Evolutionary conservation across 345 rosid genomes (phyloP).

Genomic region (Streptanthus diversifolius): DNA sequence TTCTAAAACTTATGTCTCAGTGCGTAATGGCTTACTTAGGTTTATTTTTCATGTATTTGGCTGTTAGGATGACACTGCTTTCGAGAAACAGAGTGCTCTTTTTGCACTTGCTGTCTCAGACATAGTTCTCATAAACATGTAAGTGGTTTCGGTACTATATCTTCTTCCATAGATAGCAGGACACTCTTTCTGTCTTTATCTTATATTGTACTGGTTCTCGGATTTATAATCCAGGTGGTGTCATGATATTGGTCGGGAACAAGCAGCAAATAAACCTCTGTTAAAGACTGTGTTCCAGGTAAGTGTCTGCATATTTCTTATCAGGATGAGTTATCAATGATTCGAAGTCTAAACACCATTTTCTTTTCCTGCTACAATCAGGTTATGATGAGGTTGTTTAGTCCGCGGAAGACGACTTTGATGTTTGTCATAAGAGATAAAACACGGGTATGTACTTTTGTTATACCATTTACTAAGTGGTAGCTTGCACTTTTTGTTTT

Average conservation of each 20-base stretch:
- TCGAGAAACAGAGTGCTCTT: slow-evolving; percentile 99
- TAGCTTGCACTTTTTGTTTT: slow-evolving; percentile 1
- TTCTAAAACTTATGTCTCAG: background rate
- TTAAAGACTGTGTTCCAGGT: slow-evolving; percentile 99
- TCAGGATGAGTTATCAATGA: slow-evolving; percentile 14
- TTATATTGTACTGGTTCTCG: slow-evolving; percentile 7
- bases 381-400: slow-evolving; percentile 99
- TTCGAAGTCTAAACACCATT: background rate
- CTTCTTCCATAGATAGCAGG: background rate
- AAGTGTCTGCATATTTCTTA: slow-evolving; percentile 14
- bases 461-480: background rate
- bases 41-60: slow-evolving; percentile 5
- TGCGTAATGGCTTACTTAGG: slow-evolving; percentile 11
- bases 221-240: slow-evolving; percentile 78
- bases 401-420: slow-evolving; percentile 97
- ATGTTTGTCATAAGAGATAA: slow-evolving; percentile 99
- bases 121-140: slow-evolving; percentile 97
- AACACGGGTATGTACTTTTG: slow-evolving; percentile 63
- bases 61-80: slow-evolving; percentile 92
- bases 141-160: slow-evolving; percentile 32
- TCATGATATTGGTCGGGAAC: slow-evolving; percentile 99
- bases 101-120: slow-evolving; percentile 99
- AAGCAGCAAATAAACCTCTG: slow-evolving; percentile 99
- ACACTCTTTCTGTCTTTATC: slow-evolving; percentile 1
- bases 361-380: slow-evolving; percentile 32